These are phyloP conservation scores for Echria macrotheca DNA, from an alignment of 495 filamentous ascomycete species.

Conservation along the genomic window DNA sequence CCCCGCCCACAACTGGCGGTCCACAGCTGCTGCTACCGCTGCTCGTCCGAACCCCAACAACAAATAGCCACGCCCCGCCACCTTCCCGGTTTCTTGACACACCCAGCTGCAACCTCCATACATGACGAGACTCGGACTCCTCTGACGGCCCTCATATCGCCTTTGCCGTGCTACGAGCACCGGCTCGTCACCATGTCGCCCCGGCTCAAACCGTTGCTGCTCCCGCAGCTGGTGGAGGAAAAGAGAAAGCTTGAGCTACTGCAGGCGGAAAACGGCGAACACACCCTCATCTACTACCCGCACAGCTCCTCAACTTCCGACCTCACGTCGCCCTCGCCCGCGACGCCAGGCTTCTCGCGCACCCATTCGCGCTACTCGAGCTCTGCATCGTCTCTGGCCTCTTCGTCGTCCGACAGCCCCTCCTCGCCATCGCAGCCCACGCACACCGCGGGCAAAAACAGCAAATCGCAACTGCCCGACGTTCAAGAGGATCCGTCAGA, in stretches of 20 bases:
- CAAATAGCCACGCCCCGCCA: conserved; percentile 19
- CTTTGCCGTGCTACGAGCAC: background rate
- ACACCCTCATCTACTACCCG: conserved; percentile 24
- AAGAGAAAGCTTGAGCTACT: conserved; percentile 23
- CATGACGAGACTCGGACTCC: background rate
- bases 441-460: conserved; percentile 32
- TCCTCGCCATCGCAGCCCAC: conserved; percentile 39
- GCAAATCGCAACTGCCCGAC: conserved; percentile 48
- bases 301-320: conserved; percentile 53
- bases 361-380: conserved; percentile 53
- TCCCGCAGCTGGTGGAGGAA: conserved; percentile 49
- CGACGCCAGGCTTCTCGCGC: conserved; percentile 56
- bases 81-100: conserved; percentile 5
- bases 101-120: conserved; percentile 4
- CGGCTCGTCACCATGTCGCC: conserved; percentile 39
- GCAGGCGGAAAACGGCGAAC: conserved; percentile 16
- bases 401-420: conserved; percentile 37
- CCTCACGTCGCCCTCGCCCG: conserved; percentile 53
- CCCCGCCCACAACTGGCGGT: too few relatives aligned
- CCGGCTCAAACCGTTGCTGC: conserved; percentile 44
- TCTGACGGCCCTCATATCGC: too few relatives aligned
- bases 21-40: too few relatives aligned
- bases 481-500: conserved; percentile 52
- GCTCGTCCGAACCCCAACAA: conserved; percentile 11
- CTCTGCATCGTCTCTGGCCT: conserved; percentile 44